Conservation (phyloP, 192 early-diverging fungal species). For the Coemansia erecta region DNA sequence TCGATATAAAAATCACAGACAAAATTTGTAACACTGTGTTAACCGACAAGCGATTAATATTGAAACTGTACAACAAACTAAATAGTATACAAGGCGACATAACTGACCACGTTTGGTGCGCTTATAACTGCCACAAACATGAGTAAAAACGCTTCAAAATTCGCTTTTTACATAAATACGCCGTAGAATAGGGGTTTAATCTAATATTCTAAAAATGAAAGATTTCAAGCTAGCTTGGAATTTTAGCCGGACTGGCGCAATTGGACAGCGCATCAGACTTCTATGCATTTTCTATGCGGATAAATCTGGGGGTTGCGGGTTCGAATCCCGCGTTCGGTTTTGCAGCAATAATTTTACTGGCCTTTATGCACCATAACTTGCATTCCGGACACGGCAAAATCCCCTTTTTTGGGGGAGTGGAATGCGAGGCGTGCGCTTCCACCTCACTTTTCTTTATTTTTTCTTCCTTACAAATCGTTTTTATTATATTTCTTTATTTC, state of each 20-base stretch:
- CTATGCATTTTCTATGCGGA: conserved; percentile 4
- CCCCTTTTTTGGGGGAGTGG: background rate
- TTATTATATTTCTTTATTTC: background rate
- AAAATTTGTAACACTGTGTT: too few species aligned
- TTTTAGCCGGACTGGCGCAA: conserved; percentile 10
- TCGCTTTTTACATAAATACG: background rate
- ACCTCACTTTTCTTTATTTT: background rate
- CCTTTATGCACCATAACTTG: background rate
- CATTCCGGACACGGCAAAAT: background rate
- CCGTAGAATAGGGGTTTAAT: background rate
- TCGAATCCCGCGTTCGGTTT: conserved; percentile 10
- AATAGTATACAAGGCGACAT: too few species aligned
- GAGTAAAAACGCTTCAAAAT: background rate
- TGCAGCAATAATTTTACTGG: background rate
- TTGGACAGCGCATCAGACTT: conserved; percentile 11
- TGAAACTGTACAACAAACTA: too few species aligned
- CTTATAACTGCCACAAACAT: too few species aligned
- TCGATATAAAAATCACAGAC: too few species aligned
- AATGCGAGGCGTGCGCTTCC: background rate
- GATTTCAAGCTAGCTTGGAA: background rate
- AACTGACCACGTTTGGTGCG: too few species aligned
- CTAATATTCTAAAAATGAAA: background rate
- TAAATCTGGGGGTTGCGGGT: conserved; percentile 11
- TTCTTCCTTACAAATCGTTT: background rate
- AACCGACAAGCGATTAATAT: too few species aligned